Percentiles rank a stretch among this genome's conserved stretches.
phyloP scores from a whole-genome alignment of 768 basidiomycete genomes.

The Pholiota molesta region DNA sequence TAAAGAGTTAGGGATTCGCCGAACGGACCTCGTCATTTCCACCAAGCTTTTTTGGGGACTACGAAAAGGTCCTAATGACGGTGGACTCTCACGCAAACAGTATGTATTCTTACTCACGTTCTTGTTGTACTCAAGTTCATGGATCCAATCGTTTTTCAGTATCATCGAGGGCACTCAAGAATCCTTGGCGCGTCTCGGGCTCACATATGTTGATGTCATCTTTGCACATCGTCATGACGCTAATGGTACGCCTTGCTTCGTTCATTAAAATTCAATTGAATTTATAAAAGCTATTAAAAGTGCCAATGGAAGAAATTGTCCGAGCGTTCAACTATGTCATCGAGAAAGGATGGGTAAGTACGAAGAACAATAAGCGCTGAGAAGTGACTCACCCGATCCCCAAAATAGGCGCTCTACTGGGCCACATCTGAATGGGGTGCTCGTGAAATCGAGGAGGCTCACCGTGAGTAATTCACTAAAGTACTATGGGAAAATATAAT shows the following conservation, averaged over 20 bases:
- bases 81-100: slow-evolving; percentile 59
- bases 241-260: slow-evolving; percentile 38
- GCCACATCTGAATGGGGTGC: slow-evolving; percentile 80
- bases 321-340: slow-evolving; percentile 81
- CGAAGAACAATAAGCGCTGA: background rate
- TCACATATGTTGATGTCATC: slow-evolving; percentile 75
- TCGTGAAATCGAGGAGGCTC: slow-evolving; percentile 66
- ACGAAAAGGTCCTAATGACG: slow-evolving; percentile 55
- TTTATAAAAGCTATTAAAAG: slow-evolving; percentile 28
- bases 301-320: slow-evolving; percentile 72
- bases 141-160: slow-evolving; percentile 68
- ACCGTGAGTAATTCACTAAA: slow-evolving; percentile 39
- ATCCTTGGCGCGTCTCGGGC: slow-evolving; percentile 62
- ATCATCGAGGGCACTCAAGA: slow-evolving; percentile 74
- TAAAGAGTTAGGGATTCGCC: slow-evolving; percentile 67
- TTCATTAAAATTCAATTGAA: background rate
- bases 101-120: slow-evolving; percentile 26
- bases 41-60: slow-evolving; percentile 81
- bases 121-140: slow-evolving; percentile 61
- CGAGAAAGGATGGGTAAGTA: slow-evolving; percentile 62
- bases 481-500: background rate
- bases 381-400: background rate
- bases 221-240: slow-evolving; percentile 70
- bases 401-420: slow-evolving; percentile 62
- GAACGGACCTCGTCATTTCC: slow-evolving; percentile 67